These are phyloP conservation scores for Seiridium cupressi DNA, from an alignment of 2,329 filamentous ascomycete species.

Conservation along the genomic window DNA sequence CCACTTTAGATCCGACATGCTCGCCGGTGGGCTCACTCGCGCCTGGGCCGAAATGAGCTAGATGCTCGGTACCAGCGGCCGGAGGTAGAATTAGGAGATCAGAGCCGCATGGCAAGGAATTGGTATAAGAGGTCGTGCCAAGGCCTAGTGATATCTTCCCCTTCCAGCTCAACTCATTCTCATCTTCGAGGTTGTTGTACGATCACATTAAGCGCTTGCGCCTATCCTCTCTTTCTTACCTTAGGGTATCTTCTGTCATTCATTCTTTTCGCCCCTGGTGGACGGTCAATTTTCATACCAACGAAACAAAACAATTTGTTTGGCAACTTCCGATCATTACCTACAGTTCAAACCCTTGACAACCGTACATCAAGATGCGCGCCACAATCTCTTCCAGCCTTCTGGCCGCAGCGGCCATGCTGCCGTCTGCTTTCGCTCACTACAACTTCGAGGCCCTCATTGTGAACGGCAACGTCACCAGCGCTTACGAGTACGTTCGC, in stretches of 20 bases:
- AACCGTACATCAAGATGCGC: slow-evolving; percentile 10
- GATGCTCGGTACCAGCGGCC: neutral
- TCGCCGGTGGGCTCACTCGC: neutral
- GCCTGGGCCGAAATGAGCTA: neutral
- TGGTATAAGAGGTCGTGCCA: neutral
- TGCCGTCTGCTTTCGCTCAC: slow-evolving; percentile 11
- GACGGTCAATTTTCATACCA: neutral
- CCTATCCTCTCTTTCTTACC: neutral
- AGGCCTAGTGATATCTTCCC: neutral
- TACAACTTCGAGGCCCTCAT: slow-evolving; percentile 17
- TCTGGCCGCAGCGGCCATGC: slow-evolving; percentile 9
- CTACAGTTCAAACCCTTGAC: neutral
- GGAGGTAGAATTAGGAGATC: too few relatives aligned
- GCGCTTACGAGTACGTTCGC: slow-evolving; percentile 18
- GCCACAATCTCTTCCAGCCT: slow-evolving; percentile 11
- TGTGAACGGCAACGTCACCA: slow-evolving; percentile 18
- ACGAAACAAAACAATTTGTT: neutral
- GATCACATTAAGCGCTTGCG: neutral
- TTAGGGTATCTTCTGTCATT: neutral
- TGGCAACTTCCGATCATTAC: neutral
- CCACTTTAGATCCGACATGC: neutral
- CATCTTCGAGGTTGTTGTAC: neutral
- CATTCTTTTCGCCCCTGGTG: neutral
- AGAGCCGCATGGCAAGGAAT: neutral
- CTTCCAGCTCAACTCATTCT: neutral